Percentiles rank a stretch among this genome's conserved stretches.
phyloP scores from a whole-genome alignment of 345 rosid species.

The Eucalyptus tenuipes region DNA sequence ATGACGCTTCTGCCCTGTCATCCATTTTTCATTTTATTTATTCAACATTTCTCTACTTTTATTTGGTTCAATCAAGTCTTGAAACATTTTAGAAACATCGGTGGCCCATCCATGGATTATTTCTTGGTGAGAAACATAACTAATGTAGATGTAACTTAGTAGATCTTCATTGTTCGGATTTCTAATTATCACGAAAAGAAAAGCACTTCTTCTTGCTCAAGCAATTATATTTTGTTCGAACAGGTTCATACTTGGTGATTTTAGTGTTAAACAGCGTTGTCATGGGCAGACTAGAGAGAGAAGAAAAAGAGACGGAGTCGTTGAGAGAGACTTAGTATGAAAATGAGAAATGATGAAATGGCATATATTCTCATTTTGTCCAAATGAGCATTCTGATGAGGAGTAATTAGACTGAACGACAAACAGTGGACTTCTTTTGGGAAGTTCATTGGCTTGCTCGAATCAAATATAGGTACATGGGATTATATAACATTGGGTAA shows the following conservation, averaged over 20 bases:
- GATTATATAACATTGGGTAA: background rate
- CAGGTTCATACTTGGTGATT: background rate
- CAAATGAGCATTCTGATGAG: background rate
- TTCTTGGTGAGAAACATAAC: background rate
- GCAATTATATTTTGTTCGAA: background rate
- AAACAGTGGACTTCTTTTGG: background rate
- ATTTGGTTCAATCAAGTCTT: background rate
- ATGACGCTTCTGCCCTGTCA: background rate
- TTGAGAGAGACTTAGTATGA: fast-evolving
- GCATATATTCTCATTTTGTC: background rate
- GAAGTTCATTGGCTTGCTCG: background rate
- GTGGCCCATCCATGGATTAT: background rate
- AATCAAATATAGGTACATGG: background rate
- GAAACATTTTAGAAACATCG: background rate
- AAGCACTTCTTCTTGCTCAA: background rate
- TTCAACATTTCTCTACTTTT: background rate
- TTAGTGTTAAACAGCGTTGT: background rate
- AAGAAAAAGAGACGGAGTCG: background rate
- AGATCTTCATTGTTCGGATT: background rate
- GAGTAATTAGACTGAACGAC: background rate
- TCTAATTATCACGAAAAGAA: background rate
- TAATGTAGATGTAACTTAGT: background rate
- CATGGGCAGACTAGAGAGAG: background rate
- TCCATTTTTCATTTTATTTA: background rate
- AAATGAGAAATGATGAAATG: background rate